These are phyloP conservation scores for Clathrospora elynae DNA, from an alignment of 2,329 filamentous ascomycete species.

Conservation along the genomic window DNA sequence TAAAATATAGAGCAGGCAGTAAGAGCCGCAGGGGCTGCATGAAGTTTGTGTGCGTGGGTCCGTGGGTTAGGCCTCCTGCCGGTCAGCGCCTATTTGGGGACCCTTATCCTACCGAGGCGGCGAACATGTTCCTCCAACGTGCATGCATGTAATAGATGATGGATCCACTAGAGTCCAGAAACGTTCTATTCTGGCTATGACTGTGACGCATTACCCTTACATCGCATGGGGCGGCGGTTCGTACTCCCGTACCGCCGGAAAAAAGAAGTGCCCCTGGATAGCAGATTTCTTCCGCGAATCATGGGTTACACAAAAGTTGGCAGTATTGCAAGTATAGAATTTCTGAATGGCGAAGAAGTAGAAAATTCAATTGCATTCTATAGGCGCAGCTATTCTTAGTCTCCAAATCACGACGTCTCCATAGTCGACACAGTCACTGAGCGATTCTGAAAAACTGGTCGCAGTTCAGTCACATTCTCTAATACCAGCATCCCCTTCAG, in stretches of 20 bases:
- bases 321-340: too few relatives aligned
- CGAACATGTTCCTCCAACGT: not conserved
- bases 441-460: not conserved
- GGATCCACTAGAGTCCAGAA: not conserved
- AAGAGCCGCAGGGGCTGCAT: not conserved
- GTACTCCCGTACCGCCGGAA: too few relatives aligned
- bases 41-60: not conserved
- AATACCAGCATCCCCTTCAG: not conserved
- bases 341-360: too few relatives aligned
- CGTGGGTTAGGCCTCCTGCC: not conserved
- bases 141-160: not conserved
- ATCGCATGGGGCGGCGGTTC: too few relatives aligned
- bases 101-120: not conserved
- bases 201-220: not conserved
- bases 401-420: not conserved
- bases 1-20: not conserved
- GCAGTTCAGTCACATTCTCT: not conserved
- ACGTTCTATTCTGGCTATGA: not conserved
- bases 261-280: too few relatives aligned
- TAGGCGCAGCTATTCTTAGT: not conserved
- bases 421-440: not conserved
- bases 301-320: too few relatives aligned
- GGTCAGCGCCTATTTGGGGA: slow-evolving; percentile 1
- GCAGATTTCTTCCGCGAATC: too few relatives aligned
- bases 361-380: too few relatives aligned